phyloP scores from a whole-genome alignment of 2,329 filamentous ascomycete genomes.

The Dactylellina cionopaga region DNA sequence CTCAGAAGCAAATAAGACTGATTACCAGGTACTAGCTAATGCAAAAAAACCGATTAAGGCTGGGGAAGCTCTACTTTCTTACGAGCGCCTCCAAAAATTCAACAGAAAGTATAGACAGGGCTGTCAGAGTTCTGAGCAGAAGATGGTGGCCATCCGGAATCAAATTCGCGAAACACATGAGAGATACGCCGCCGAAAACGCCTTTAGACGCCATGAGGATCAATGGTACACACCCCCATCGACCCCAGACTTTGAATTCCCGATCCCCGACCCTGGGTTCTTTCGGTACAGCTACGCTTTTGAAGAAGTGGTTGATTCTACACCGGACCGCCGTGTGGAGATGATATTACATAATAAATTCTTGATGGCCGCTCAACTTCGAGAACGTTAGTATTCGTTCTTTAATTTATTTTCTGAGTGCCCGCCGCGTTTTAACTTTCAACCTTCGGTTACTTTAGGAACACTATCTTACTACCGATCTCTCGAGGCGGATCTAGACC shows the following conservation, averaged over 20 bases:
- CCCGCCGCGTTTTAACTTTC: no score
- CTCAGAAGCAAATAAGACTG: no score
- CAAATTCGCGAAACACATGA: background rate
- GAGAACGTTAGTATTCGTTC: no score
- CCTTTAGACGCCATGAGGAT: background rate
- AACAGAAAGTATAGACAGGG: background rate
- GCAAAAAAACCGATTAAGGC: background rate
- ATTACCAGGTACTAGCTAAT: no score
- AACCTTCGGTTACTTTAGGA: no score
- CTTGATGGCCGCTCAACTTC: no score
- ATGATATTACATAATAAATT: constrained; percentile 6
- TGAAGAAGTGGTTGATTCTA: constrained; percentile 5
- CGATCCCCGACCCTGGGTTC: background rate
- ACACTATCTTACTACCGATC: no score
- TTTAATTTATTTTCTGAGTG: no score
- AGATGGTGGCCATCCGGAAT: background rate
- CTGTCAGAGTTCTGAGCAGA: background rate
- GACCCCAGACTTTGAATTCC: background rate
- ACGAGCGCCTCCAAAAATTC: background rate
- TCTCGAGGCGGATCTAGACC: no score
- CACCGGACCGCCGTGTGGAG: background rate
- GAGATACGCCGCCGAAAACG: background rate
- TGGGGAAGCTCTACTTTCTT: background rate
- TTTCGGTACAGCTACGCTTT: background rate
- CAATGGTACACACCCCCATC: background rate